A percentile compares a stretch with the other conserved stretches of the same genome.
Evolutionary conservation across 1,139 yeast species (phyloP).

Genomic region (Sugiyamaella grinbergsii): DNA sequence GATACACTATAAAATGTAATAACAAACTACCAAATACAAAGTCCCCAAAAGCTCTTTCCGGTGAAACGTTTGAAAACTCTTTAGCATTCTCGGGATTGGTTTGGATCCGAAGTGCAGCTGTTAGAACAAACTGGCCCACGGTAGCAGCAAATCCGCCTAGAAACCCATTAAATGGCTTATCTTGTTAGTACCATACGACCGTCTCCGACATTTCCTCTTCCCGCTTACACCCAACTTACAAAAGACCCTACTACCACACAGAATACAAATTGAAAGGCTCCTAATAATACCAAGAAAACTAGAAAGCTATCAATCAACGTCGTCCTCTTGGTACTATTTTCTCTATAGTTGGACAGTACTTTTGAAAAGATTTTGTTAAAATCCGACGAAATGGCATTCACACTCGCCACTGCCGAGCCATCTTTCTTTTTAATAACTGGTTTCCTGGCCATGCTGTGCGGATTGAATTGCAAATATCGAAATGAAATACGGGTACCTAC

Average conservation of each 20-base stretch:
- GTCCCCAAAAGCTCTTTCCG: conserved; percentile 87
- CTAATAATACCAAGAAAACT: conserved; percentile 70
- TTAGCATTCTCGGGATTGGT: conserved; percentile 47
- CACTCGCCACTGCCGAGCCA: conserved; percentile 11
- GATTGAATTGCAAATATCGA: background rate
- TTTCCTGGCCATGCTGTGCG: conserved; percentile 21
- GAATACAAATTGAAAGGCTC: conserved; percentile 75
- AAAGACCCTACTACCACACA: conserved; percentile 79
- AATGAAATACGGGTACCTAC: too few species aligned
- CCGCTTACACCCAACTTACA: conserved; percentile 38
- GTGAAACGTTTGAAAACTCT: conserved; percentile 58
- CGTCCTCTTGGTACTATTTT: conserved; percentile 35
- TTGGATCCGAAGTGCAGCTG: conserved; percentile 69
- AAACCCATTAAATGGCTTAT: conserved; percentile 88
- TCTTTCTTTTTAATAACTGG: conserved; percentile 19
- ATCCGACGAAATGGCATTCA: conserved; percentile 20
- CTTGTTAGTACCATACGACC: conserved; percentile 12
- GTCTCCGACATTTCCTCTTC: background rate
- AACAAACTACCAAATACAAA: conserved; percentile 83
- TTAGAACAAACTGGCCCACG: conserved; percentile 92
- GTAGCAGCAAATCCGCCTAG: conserved; percentile 90
- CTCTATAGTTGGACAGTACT: conserved; percentile 30
- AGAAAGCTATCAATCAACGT: conserved; percentile 78
- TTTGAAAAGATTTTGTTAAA: conserved; percentile 27
- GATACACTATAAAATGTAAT: conserved; percentile 84